Base-by-base conservation (phyloP, 2,329 filamentous ascomycete genomes). In the Trichophyton schoenleinii region DNA sequence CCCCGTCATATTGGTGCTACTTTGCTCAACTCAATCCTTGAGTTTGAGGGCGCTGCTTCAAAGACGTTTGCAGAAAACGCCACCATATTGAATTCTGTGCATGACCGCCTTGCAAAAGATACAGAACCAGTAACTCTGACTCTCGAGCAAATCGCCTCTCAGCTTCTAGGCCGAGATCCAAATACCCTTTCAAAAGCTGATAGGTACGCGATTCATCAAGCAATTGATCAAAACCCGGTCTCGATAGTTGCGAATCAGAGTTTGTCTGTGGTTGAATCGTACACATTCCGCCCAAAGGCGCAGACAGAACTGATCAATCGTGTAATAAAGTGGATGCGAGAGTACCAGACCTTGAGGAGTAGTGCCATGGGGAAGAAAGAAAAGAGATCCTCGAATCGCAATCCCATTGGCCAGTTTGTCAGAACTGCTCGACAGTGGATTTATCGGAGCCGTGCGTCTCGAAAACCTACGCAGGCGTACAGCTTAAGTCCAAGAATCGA, bases 241-340 rank as follows among this genome's bases (percentile, higher is more conserved):
- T 63, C 74, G 11, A 69, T 76, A 25, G 67, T 72, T 22, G 66
- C 67, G 38, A 72, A 75, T 53, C 67, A 66, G 18, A 69, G 67
- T 22, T 71, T 71, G 18, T 63, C 72, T 2, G 73, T 75, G 36
- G 66, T 69, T 8, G 68, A 72, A 57, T 71, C 63, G 67, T 82
- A 68, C 75, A 78, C 70, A 71, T 66, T 86, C 20, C 75, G 80
- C 22, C 79, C 82, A 3, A 80, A 79, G 62, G 70, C 75, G 25
- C 76, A 83, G 44, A 75, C 80, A 1, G 67, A 72, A 18, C 69
- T 74, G 13, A 72, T 84, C 7, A 73, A 80, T 44, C 73, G 74
- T 20, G 82, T 85, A 3, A 74, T 76, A 13, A 68, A 72, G 15
- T 86, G 83, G 83, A 74, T 83, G 22, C 78, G 82, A 57, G 76